These are phyloP conservation scores for Chytriomyces sp. DNA, from an alignment of 192 early-diverging fungal genomes.

Conservation along the genomic window DNA sequence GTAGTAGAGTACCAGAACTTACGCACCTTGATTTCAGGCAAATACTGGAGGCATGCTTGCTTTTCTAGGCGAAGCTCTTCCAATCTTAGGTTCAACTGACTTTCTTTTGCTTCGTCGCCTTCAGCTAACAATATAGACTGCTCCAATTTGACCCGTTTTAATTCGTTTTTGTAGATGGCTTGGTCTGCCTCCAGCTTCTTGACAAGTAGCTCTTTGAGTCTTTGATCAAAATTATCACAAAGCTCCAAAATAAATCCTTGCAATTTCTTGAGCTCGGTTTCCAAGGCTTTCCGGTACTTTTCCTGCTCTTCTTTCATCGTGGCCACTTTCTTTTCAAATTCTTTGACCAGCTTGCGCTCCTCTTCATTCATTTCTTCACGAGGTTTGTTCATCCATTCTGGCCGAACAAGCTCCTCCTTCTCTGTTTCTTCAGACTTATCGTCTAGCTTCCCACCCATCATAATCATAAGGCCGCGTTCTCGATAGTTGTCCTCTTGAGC, in stretches of 20 bases:
- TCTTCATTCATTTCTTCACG: slow-evolving; percentile 60
- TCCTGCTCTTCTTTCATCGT: slow-evolving; percentile 67
- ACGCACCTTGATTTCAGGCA: slow-evolving; percentile 58
- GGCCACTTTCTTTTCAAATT: slow-evolving; percentile 66
- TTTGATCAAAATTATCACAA: slow-evolving; percentile 50
- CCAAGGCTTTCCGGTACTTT: slow-evolving; percentile 62
- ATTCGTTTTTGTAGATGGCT: slow-evolving; percentile 49
- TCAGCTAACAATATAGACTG: slow-evolving; percentile 38
- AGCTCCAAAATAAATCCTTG: slow-evolving; percentile 54
- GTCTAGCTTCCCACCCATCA: slow-evolving; percentile 64
- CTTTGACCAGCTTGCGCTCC: slow-evolving; percentile 58
- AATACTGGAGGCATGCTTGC: slow-evolving; percentile 35
- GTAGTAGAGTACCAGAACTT: background rate
- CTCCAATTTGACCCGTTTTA: slow-evolving; percentile 53
- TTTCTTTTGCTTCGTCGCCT: slow-evolving; percentile 48
- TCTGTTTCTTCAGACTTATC: slow-evolving; percentile 56
- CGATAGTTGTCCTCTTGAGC: slow-evolving; percentile 54
- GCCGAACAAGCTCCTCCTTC: slow-evolving; percentile 50
- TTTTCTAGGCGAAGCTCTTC: slow-evolving; percentile 51
- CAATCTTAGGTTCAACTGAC: slow-evolving; percentile 29
- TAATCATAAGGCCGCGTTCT: slow-evolving; percentile 56
- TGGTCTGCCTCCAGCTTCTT: slow-evolving; percentile 52
- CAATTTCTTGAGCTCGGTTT: slow-evolving; percentile 63
- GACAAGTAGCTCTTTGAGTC: slow-evolving; percentile 44
- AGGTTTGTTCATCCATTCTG: slow-evolving; percentile 67